Percentiles rank a stretch among this genome's conserved stretches.
Conservation (phyloP, 179 eudicot species). For the Beta lomatogona region DNA sequence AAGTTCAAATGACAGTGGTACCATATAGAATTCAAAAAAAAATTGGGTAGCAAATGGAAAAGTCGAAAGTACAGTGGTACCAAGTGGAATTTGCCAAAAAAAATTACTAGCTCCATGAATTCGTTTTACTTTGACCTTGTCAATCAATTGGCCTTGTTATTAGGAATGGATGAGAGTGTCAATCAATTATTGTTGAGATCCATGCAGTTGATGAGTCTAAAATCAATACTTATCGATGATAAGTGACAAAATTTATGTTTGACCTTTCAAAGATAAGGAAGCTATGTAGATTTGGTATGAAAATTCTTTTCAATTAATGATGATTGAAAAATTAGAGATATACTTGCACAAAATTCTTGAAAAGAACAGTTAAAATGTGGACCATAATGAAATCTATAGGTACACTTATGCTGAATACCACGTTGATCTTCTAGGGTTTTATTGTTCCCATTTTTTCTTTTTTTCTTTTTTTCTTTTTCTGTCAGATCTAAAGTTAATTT, state of each 20-base stretch:
- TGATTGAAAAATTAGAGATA: slow-evolving; percentile 6
- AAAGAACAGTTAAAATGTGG: neutral
- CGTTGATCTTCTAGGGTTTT: neutral
- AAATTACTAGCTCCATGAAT: neutral
- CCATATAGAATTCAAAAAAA: too few relatives aligned
- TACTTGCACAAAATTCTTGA: neutral
- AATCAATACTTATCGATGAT: neutral
- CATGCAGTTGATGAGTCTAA: slow-evolving; percentile 16
- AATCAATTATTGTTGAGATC: slow-evolving; percentile 4
- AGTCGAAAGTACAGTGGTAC: too few relatives aligned
- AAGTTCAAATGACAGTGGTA: too few relatives aligned
- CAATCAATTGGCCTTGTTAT: too few relatives aligned
- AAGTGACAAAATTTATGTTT: slow-evolving; percentile 15
- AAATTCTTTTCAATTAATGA: neutral
- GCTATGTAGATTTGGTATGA: slow-evolving; percentile 6
- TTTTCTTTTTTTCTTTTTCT: too few relatives aligned
- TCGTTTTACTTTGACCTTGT: neutral
- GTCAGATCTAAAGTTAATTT: slow-evolving; percentile 18
- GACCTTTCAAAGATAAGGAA: slow-evolving; percentile 14
- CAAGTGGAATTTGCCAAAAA: too few relatives aligned
- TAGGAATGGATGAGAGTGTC: neutral
- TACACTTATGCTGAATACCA: neutral
- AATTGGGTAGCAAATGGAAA: too few relatives aligned
- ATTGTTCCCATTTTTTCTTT: neutral
- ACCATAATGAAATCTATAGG: neutral